A percentile compares a stretch with the other conserved stretches of the same genome.
phyloP scores from a whole-genome alignment of 2,329 filamentous ascomycete genomes.

The Curvularia verruculosa region DNA sequence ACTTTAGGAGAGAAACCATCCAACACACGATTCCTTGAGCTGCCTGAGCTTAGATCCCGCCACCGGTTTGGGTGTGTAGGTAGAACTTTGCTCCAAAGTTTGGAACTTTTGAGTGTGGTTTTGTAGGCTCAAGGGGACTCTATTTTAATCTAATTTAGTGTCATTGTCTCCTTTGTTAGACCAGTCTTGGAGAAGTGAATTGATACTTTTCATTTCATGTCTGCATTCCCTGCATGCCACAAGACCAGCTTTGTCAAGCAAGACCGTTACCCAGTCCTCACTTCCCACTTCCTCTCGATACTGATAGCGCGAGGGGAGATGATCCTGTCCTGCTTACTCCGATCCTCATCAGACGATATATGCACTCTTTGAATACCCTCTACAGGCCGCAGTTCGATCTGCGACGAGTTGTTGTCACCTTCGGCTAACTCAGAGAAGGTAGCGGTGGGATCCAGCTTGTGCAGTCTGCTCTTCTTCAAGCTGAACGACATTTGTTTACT shows the following conservation, averaged over 20 bases:
- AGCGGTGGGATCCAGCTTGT: neutral
- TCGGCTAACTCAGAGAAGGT: constrained; percentile 8
- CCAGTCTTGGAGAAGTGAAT: neutral
- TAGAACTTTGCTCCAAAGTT: neutral
- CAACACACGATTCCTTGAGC: neutral
- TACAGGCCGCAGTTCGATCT: constrained; percentile 5
- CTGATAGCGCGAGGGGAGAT: neutral
- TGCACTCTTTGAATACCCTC: neutral
- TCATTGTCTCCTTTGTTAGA: neutral
- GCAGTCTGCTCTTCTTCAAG: constrained; percentile 9
- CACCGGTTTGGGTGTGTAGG: neutral
- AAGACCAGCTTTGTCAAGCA: too few species aligned
- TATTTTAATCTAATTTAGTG: neutral
- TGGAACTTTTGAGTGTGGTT: neutral
- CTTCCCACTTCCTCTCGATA: constrained; percentile 1
- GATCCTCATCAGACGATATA: neutral
- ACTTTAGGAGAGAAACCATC: neutral
- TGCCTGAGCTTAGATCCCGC: neutral
- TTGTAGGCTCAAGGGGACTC: neutral
- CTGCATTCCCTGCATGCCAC: too few species aligned
- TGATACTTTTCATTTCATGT: neutral
- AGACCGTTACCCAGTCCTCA: neutral
- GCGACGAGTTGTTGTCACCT: constrained; percentile 3
- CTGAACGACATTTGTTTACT: constrained; percentile 4
- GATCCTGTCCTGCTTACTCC: neutral